Conservation (phyloP, 768 basidiomycete species). For the Leccinum uliginosum region DNA sequence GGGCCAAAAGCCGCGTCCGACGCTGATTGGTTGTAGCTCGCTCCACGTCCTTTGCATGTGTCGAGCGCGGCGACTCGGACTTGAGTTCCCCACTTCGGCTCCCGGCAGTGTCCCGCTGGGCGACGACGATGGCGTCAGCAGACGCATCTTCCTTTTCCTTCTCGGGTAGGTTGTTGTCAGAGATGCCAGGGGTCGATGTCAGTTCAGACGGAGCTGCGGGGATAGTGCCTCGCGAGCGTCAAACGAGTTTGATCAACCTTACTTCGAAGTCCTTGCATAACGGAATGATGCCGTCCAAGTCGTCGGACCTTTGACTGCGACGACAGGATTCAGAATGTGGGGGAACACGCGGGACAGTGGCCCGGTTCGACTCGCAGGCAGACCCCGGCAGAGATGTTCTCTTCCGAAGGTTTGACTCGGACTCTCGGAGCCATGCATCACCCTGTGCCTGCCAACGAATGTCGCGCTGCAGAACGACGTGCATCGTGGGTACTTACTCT, state of each 20-base stretch:
- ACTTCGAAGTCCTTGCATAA: constrained; percentile 69
- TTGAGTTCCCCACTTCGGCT: neutral
- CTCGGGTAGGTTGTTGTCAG: constrained; percentile 55
- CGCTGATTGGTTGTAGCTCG: constrained; percentile 39
- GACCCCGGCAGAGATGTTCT: constrained; percentile 76
- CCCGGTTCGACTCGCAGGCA: constrained; percentile 67
- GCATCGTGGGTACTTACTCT: constrained; percentile 40
- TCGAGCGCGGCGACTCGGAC: neutral
- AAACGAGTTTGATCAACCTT: constrained; percentile 77
- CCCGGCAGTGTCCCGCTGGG: neutral
- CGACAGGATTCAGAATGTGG: constrained; percentile 76
- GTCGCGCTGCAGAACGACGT: neutral
- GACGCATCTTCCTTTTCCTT: constrained; percentile 32
- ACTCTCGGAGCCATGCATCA: constrained; percentile 87
- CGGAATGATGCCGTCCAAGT: constrained; percentile 74
- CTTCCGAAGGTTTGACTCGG: constrained; percentile 78
- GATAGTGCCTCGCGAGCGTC: constrained; percentile 45
- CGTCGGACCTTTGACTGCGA: constrained; percentile 86
- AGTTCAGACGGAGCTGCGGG: constrained; percentile 33
- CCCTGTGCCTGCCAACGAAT: constrained; percentile 57
- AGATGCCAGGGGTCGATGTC: constrained; percentile 45
- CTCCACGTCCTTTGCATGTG: constrained; percentile 46
- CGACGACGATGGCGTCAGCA: constrained; percentile 6
- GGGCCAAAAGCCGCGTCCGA: constrained; percentile 61
- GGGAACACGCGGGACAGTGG: constrained; percentile 74